phyloP scores from a whole-genome alignment of 495 filamentous ascomycete species.

The Podospora pseudocomata region DNA sequence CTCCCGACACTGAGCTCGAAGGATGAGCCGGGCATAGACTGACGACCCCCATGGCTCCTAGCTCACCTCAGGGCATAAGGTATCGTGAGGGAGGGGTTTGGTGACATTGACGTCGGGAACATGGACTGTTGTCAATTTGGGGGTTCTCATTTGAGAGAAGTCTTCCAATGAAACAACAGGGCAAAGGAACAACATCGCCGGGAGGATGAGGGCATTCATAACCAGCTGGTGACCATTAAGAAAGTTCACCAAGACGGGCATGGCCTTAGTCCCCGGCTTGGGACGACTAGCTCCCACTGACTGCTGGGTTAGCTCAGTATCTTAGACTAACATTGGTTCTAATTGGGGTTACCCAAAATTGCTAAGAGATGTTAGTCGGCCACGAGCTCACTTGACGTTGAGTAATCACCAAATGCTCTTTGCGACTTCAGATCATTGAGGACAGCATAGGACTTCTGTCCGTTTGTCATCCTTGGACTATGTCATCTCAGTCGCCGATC shows the following conservation, averaged over 20 bases:
- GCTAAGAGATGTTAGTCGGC: neutral
- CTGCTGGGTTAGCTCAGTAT: neutral
- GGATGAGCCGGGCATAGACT: too few species aligned
- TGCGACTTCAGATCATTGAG: neutral
- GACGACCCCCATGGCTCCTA: too few species aligned
- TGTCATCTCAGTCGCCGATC: neutral
- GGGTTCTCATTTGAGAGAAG: too few species aligned
- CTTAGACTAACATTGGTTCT: neutral
- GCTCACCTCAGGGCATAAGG: too few species aligned
- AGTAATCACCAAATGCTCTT: conserved; percentile 2
- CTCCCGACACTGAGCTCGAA: too few species aligned
- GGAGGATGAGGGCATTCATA: neutral
- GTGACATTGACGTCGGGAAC: too few species aligned
- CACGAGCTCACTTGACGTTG: neutral
- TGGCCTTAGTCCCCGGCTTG: neutral
- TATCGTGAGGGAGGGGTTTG: too few species aligned
- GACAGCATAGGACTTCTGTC: neutral
- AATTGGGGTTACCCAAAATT: neutral
- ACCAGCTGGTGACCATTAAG: neutral
- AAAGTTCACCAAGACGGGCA: neutral
- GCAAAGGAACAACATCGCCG: too few species aligned
- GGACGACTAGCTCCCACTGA: neutral
- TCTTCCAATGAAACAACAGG: too few species aligned
- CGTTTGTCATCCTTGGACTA: neutral
- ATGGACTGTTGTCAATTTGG: too few species aligned